A percentile compares a stretch with the other conserved stretches of the same genome.
Conservation (phyloP, 1,284 basidiomycete species). For the Lentinula novae-zelandiae region DNA sequence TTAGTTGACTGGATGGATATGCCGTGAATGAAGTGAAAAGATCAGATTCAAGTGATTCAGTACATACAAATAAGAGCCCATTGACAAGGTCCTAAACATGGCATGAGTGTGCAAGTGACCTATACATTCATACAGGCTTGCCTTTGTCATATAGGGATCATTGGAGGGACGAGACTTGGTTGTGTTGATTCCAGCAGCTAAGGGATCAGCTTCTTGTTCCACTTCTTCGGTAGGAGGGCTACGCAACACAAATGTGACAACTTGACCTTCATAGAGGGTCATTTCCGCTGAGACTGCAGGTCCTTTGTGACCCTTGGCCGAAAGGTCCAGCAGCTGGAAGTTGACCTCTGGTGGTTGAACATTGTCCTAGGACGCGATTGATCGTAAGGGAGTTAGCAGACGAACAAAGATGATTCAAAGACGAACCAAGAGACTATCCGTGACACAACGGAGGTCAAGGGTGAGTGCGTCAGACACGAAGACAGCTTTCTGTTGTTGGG, state of each 20-base stretch:
- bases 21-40: neutral
- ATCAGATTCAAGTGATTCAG: neutral
- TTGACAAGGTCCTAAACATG: conserved; percentile 45
- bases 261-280: conserved; percentile 76
- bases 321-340: conserved; percentile 61
- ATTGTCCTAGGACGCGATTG: conserved; percentile 29
- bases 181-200: conserved; percentile 16
- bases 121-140: conserved; percentile 20
- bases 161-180: conserved; percentile 25
- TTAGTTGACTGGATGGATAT: conserved; percentile 57
- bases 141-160: conserved; percentile 64
- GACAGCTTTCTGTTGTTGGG: conserved; percentile 52
- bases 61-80: conserved; percentile 46
- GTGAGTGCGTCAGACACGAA: conserved; percentile 63
- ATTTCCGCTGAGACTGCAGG: conserved; percentile 50
- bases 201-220: conserved; percentile 14
- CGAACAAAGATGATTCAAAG: neutral
- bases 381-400: neutral
- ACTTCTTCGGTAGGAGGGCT: conserved; percentile 36
- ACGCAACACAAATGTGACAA: conserved; percentile 80
- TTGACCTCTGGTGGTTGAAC: conserved; percentile 48
- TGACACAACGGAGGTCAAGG: conserved; percentile 75
- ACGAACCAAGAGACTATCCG: conserved; percentile 42
- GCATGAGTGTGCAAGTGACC: neutral
- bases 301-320: conserved; percentile 64